phyloP scores from a whole-genome alignment of 2,329 filamentous ascomycete species.

The Trichoderma arundinaceum region DNA sequence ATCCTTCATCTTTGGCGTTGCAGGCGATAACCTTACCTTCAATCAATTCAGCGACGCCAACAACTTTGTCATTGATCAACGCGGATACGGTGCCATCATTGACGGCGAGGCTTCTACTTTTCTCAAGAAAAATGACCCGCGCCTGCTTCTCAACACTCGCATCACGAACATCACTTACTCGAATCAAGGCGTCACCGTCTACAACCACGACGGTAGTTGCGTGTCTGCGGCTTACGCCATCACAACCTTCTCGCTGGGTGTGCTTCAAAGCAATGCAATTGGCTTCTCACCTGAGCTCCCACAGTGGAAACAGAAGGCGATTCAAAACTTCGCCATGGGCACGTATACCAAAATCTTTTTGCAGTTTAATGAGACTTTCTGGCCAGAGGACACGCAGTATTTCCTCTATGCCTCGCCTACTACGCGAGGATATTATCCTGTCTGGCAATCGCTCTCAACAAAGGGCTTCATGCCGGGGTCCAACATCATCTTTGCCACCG shows the following conservation, averaged over 20 bases:
- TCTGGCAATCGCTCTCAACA: slow-evolving; percentile 67
- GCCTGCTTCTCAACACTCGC: slow-evolving; percentile 63
- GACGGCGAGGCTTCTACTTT: slow-evolving; percentile 63
- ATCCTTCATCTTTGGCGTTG: slow-evolving; percentile 60
- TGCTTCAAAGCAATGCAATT: slow-evolving; percentile 66
- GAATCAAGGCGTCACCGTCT: slow-evolving; percentile 57
- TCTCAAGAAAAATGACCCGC: slow-evolving; percentile 58
- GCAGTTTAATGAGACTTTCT: slow-evolving; percentile 71
- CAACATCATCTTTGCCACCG: slow-evolving; percentile 69
- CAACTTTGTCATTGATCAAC: slow-evolving; percentile 65
- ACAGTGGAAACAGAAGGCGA: slow-evolving; percentile 66
- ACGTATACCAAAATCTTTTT: slow-evolving; percentile 77
- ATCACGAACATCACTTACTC: slow-evolving; percentile 62
- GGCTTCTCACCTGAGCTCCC: slow-evolving; percentile 65
- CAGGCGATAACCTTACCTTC: slow-evolving; percentile 65
- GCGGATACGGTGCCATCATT: slow-evolving; percentile 66
- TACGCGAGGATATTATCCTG: slow-evolving; percentile 54
- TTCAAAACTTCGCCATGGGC: slow-evolving; percentile 69
- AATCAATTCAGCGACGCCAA: slow-evolving; percentile 67
- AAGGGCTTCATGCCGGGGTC: slow-evolving; percentile 64
- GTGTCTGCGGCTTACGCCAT: slow-evolving; percentile 67
- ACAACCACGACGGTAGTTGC: slow-evolving; percentile 60
- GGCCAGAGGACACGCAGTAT: slow-evolving; percentile 54
- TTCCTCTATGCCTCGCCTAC: slow-evolving; percentile 53
- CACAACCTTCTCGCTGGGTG: slow-evolving; percentile 70